Evolutionary conservation across 1,284 basidiomycete genomes (phyloP), one percentile per base, ranked within the genome.

Genomic region (Fomitopsis schrenkii): DNA sequence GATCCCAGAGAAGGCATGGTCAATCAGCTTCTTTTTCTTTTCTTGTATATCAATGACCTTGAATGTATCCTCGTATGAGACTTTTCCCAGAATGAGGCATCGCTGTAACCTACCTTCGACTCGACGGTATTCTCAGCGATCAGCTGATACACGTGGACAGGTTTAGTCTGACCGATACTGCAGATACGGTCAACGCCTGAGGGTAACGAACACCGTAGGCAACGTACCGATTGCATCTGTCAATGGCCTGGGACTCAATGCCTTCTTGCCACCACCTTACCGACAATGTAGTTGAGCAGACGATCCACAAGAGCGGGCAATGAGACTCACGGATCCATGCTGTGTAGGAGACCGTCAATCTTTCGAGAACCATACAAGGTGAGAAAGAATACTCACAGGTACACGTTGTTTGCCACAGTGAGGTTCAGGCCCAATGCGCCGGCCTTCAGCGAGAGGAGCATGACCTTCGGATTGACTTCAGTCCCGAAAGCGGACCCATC

Each of bases 391-490:
- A 81, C 90, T 79, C 67, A 94, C 86, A 96, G 74, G 70, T 91
- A 94, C 0, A 96, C 91, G 71, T 95, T 93, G 69, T 94, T 95
- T 1, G 94, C 94, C 15, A 92, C 91, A 0, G 94, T 96, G 63
- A 96, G 75, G 72, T 96, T 96, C 59, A 96, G 77, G 4, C 94
- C 94, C 28, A 95, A 81, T 2, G 94, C 93, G 36, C 90, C 90
- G 6, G 77, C 85, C 67, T 95, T 95, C 66, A 96, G 79, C 7
- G 94, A 95, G 59, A 96, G 91, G 57, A 96, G 80, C 89, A 95
- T 88, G 35, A 95, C 88, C 62, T 80, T 82, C 1, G 93, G 91
- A 69, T 87, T 91, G 33, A 71, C 72, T 15, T 74, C 74, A 41
- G 64, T 54, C 4, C 53, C 66, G 6, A 64, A 66, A 5, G 55